These are phyloP conservation scores for Yamadazyma sp. DNA, from an alignment of 1,139 yeast species.

Conservation along the genomic window DNA sequence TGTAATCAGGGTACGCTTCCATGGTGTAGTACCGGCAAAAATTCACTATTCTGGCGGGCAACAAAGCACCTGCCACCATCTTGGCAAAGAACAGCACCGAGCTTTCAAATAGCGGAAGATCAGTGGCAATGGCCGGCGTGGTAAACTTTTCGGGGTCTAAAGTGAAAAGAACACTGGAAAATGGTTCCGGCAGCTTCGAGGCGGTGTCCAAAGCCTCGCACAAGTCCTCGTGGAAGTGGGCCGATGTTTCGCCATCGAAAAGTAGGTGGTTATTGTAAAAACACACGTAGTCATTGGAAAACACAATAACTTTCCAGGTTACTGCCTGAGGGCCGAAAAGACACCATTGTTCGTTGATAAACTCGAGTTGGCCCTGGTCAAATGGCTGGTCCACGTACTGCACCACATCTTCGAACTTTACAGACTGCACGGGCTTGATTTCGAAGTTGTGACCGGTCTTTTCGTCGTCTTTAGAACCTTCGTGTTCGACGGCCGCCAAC, in stretches of 20 bases:
- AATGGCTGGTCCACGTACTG: conserved; percentile 17
- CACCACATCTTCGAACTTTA: conserved; percentile 29
- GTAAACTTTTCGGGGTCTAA: conserved; percentile 6
- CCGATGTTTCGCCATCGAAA: conserved; percentile 37
- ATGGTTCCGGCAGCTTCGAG: background rate
- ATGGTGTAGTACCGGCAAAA: conserved; percentile 6
- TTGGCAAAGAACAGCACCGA: background rate
- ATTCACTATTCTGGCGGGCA: conserved; percentile 6
- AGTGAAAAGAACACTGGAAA: conserved; percentile 3
- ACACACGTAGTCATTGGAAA: conserved; percentile 22
- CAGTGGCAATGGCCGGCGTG: conserved; percentile 11
- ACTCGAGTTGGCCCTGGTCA: conserved; percentile 16
- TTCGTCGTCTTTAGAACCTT: conserved; percentile 11
- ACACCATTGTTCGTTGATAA: conserved; percentile 19
- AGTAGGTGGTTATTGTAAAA: conserved; percentile 34
- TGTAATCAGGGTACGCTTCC: conserved; percentile 14
- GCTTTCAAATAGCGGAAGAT: conserved; percentile 5
- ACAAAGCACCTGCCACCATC: background rate
- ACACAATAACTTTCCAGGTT: conserved; percentile 29
- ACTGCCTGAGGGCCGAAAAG: conserved; percentile 21
- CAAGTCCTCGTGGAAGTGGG: conserved; percentile 33
- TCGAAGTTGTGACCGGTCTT: conserved; percentile 17
- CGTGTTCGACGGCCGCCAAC: conserved; percentile 4
- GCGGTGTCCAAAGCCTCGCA: conserved; percentile 14
- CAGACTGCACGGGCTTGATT: conserved; percentile 19